Conservation (phyloP, 257 asterid species). For the Solanum chiquidenum region DNA sequence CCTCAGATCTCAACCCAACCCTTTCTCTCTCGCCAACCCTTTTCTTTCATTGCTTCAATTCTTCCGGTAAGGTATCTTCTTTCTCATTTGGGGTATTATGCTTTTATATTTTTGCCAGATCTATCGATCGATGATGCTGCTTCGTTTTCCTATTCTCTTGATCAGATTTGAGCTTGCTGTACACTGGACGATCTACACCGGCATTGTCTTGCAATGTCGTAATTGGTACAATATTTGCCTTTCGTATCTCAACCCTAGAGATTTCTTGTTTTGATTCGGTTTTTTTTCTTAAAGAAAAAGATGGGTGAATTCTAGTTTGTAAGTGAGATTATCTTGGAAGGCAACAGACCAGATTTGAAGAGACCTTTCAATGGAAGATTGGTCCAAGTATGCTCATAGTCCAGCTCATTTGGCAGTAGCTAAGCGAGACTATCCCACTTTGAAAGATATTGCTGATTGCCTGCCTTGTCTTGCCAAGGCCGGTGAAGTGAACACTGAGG, state of each 20-base stretch:
- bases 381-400: slow-evolving; percentile 67
- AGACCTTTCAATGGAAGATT: slow-evolving; percentile 56
- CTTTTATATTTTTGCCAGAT: not conserved
- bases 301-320: slow-evolving; percentile 15
- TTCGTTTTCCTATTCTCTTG: not conserved
- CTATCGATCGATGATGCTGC: not conserved
- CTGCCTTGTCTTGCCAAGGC: slow-evolving; percentile 79
- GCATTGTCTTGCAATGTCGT: slow-evolving; percentile 4
- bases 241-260: slow-evolving; percentile 1
- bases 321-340: slow-evolving; percentile 9
- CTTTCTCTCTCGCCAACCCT: not conserved
- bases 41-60: not conserved
- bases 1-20: not conserved
- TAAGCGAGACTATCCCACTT: slow-evolving; percentile 45
- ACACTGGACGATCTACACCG: not conserved
- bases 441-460: slow-evolving; percentile 47
- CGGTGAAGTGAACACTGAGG: slow-evolving; percentile 75
- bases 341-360: not conserved
- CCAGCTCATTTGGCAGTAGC: slow-evolving; percentile 79
- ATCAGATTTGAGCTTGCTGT: slow-evolving; percentile 9
- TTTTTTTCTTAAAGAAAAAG: not conserved
- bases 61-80: not conserved
- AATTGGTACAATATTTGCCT: not conserved
- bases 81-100: not conserved
- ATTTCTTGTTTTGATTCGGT: not conserved